Conservation (phyloP, 1,284 basidiomycete species). For the Cryptococcus maquisensis region DNA sequence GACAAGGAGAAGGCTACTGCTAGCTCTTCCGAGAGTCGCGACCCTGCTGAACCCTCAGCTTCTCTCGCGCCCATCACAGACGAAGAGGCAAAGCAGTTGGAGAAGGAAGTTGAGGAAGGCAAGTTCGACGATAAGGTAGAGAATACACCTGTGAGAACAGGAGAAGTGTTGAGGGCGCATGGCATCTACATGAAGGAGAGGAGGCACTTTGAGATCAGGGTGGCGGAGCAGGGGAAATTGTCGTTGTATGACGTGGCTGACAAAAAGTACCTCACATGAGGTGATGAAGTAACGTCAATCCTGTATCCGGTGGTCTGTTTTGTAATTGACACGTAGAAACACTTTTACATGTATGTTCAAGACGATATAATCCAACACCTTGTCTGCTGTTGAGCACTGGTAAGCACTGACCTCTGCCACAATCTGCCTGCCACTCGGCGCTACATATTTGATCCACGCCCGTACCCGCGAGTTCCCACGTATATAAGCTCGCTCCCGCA, state of each 20-base stretch:
- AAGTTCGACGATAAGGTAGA: constrained; percentile 28
- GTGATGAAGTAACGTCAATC: not conserved
- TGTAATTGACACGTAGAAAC: not conserved
- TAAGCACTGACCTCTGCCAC: not conserved
- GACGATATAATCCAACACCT: not conserved
- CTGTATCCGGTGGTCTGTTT: not conserved
- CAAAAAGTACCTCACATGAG: constrained; percentile 11
- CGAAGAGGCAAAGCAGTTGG: constrained; percentile 16
- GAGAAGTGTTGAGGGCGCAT: constrained; percentile 29
- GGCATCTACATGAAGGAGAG: constrained; percentile 37
- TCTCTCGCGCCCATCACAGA: constrained; percentile 14
- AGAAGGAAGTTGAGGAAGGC: constrained; percentile 17
- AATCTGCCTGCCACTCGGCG: not conserved
- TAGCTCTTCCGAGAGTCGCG: not conserved
- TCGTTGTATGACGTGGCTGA: constrained; percentile 31
- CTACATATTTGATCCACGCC: not conserved
- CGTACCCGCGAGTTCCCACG: too few species aligned
- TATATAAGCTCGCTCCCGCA: too few species aligned
- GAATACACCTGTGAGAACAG: constrained; percentile 23
- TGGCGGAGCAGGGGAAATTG: constrained; percentile 23
- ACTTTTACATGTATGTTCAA: not conserved
- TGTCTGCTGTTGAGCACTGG: not conserved
- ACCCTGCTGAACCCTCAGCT: constrained; percentile 1
- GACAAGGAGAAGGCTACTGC: constrained; percentile 33
- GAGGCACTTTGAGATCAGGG: constrained; percentile 27